Evolutionary conservation across 257 asterid genomes (phyloP).

Genomic region (Verbena officinalis): DNA sequence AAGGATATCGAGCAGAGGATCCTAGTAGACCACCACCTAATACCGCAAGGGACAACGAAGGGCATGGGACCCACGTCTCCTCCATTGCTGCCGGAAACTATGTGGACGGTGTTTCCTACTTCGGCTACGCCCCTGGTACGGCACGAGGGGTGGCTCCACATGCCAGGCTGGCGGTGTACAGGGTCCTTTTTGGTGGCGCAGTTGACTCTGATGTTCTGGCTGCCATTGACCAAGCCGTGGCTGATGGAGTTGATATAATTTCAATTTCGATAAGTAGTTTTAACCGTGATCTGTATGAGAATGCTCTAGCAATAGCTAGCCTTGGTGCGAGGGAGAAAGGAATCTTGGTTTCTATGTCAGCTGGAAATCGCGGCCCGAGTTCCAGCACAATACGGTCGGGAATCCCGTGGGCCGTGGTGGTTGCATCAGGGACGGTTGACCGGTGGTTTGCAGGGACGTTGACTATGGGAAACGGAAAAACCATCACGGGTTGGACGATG

Average conservation of each 20-base stretch:
- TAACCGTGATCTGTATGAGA: constrained; percentile 9
- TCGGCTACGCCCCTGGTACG: constrained; percentile 26
- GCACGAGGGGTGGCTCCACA: constrained; percentile 33
- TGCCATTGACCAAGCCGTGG: constrained; percentile 41
- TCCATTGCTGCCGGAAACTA: constrained; percentile 34
- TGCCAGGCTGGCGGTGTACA: constrained; percentile 25
- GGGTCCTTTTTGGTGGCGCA: constrained; percentile 5
- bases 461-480: constrained; percentile 40
- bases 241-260: constrained; percentile 41
- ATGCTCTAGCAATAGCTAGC: constrained; percentile 41
- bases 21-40: neutral
- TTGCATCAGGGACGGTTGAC: constrained; percentile 40
- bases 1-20: neutral
- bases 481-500: constrained; percentile 37
- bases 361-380: constrained; percentile 35
- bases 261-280: constrained; percentile 22
- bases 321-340: constrained; percentile 50
- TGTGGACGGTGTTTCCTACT: constrained; percentile 21
- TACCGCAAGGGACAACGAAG: constrained; percentile 19
- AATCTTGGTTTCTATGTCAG: constrained; percentile 37
- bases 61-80: constrained; percentile 30
- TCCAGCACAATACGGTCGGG: constrained; percentile 15
- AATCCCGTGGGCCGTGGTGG: constrained; percentile 44
- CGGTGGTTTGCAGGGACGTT: constrained; percentile 40
- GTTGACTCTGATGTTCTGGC: constrained; percentile 32